These are phyloP conservation scores for Barnettozyma vustinii DNA, from an alignment of 805 yeast species.

Conservation along the genomic window DNA sequence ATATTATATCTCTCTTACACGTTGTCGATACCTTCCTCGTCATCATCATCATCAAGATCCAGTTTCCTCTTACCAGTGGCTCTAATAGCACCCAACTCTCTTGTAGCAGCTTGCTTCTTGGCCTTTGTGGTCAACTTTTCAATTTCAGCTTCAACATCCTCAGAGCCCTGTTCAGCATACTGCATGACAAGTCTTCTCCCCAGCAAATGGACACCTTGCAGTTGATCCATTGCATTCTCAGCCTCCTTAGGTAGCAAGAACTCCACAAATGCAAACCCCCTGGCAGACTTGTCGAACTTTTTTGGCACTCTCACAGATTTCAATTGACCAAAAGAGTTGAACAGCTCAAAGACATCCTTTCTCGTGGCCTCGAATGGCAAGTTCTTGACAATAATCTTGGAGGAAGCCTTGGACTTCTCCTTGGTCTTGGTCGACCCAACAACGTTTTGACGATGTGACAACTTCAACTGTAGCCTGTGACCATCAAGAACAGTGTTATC, in stretches of 20 bases:
- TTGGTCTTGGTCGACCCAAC: slow-evolving; percentile 24
- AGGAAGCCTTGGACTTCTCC: slow-evolving; percentile 33
- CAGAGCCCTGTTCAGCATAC: slow-evolving; percentile 79
- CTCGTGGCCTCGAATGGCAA: slow-evolving; percentile 94
- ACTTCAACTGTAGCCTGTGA: slow-evolving; percentile 81
- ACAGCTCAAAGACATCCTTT: slow-evolving; percentile 86
- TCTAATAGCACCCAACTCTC: slow-evolving; percentile 65
- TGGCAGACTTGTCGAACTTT: slow-evolving; percentile 89
- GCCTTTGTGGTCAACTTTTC: slow-evolving; percentile 87
- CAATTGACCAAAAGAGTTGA: slow-evolving; percentile 91
- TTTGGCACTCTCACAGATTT: slow-evolving; percentile 94
- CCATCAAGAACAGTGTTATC: slow-evolving; percentile 82
- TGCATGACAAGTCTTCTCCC: slow-evolving; percentile 94
- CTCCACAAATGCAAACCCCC: slow-evolving; percentile 98
- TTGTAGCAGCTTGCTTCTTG: slow-evolving; percentile 70
- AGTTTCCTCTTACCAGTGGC: slow-evolving; percentile 70
- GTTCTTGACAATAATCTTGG: slow-evolving; percentile 90
- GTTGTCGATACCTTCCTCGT: slow-evolving; percentile 17
- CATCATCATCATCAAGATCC: slow-evolving; percentile 47
- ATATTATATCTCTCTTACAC: neutral
- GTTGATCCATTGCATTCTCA: slow-evolving; percentile 86
- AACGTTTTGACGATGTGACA: slow-evolving; percentile 71
- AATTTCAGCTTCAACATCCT: slow-evolving; percentile 84
- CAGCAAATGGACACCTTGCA: slow-evolving; percentile 92
- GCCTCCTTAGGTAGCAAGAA: slow-evolving; percentile 85